Evolutionary conservation across 2,329 filamentous ascomycete genomes (phyloP), one percentile per base, ranked within the genome.

Genomic region (Penicillium sp.): DNA sequence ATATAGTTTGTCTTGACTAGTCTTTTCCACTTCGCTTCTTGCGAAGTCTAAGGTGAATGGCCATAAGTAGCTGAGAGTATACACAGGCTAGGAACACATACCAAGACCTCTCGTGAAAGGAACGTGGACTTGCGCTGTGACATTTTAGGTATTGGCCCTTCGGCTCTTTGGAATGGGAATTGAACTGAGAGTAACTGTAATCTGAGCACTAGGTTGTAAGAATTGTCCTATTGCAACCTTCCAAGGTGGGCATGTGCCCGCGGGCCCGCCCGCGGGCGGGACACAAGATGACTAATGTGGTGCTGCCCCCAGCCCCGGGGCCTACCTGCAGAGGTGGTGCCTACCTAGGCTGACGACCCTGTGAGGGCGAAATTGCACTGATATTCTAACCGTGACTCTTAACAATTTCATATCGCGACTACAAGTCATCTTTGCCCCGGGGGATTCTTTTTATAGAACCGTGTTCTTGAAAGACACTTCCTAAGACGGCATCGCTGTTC

Each of bases 1-100:
- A 53, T 56, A 50, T 72, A 73, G 2, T 63, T 69, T 12, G 65
- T 66, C 50, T 69, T 72, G 42, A 71, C 61, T 38, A 73, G 51
- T 50, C 63, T 59, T 35, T 69, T 65, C 71, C 71, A 73, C 59
- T 58, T 65, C 34, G 71, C 69, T 40, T 72, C 66, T n/a, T 61
- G 50, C 17, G 64, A 57, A 39, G 66, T 60, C 68, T 71, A 28
- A 15, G n/a, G 2, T 9, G 26, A 26, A 26, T 26, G 7, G 9
- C 2, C 7, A 31, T 39, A 31, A 43, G 48, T 21, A 46, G 33
- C 21, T 34, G 21, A 38, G 31, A 9, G 21, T 35, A 49, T 45
- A 29, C 17, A 35, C 6, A 12, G 19, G 28, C 3, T 24, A 29
- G 29, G 22, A 15, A 22, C 24, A 48, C 54, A 35, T 67, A 68